Evolutionary conservation across 495 filamentous ascomycete species (phyloP).

Genomic region (Trichoderma parareesei): DNA sequence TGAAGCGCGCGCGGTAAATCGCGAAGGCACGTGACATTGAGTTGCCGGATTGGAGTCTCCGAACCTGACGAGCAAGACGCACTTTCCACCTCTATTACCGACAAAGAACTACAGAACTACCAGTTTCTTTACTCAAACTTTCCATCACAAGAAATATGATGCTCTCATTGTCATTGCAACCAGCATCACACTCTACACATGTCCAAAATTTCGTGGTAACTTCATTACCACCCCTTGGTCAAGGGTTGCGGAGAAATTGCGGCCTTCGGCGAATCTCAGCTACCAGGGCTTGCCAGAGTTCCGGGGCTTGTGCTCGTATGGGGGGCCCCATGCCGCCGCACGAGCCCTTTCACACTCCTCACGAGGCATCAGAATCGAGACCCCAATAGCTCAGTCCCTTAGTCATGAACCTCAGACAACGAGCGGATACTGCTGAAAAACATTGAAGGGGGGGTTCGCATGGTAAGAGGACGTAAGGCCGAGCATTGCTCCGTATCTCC

Average conservation of each 20-base stretch:
- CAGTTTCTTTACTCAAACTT: too few relatives aligned
- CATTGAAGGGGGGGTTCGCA: neutral
- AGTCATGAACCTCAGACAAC: constrained; percentile 1
- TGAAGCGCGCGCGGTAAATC: neutral
- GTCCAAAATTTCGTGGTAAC: too few relatives aligned
- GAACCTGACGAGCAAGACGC: too few relatives aligned
- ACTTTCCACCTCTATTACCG: too few relatives aligned
- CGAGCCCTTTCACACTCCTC: neutral
- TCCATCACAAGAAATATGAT: too few relatives aligned
- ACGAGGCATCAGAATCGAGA: neutral
- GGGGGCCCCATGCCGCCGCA: neutral
- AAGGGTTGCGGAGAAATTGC: neutral
- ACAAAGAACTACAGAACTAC: too few relatives aligned
- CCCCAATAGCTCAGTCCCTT: neutral
- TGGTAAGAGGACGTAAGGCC: neutral
- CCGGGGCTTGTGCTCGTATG: too few relatives aligned
- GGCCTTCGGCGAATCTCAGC: neutral
- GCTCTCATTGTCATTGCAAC: too few relatives aligned
- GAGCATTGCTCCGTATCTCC: neutral
- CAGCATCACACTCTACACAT: too few relatives aligned
- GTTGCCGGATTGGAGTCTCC: neutral
- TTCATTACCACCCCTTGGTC: too few relatives aligned
- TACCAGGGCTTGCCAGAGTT: neutral
- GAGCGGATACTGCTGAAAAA: neutral
- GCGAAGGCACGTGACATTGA: neutral